Base-by-base conservation (phyloP, 1,139 yeast genomes). In the Pichia norvegensis region DNA sequence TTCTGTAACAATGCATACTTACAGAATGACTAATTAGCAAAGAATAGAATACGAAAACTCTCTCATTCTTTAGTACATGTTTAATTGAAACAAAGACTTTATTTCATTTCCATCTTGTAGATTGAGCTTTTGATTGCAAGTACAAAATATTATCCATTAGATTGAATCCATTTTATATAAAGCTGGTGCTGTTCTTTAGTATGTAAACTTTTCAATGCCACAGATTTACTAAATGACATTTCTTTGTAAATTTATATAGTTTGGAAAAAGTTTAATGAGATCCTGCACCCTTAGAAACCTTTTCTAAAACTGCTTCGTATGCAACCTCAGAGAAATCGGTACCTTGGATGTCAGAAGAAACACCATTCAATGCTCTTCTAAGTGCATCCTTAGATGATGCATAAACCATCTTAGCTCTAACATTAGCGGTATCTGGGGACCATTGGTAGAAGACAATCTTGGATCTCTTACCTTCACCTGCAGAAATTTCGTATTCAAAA, bases 381-480 rank as follows among this genome's bases (percentile, higher is more conserved):
- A 92, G 79, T 46, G 97, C 95, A 62, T 92, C 98, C 73, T 88
- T 90, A 53, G 97, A 90, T 11, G 97, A 81, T 43, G 99, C 97
- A 73, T 88, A 90, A 52, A 90, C 85, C 98, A 92, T 94, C 83
- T 92, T 92, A 60, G 94, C 68, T 72, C 88, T 85, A 61, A 94
- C 81, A 52, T 95, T 87, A 46, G 97, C 96, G 52, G 95, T 85
- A 67, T 94, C 98, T 62, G 98, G 98, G 53, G 97, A 81, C 99
- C 99, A 92, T 57, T 94, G 84, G 74, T 68, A 85, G 72, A 92
- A 92, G 51, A 90, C 82, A 62, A 92, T 85, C 78, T 92, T 92
- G 63, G 90, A 82, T 75, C 94, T 85, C 76, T 87, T 87, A 65
- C 98, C 98, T 70, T 92, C 97, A 59, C 88, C 92, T 42, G 79